A percentile compares a stretch with the other conserved stretches of the same genome.
Evolutionary conservation across 2,329 filamentous ascomycete species (phyloP).

Genomic region (Pestalotiopsis sp.): DNA sequence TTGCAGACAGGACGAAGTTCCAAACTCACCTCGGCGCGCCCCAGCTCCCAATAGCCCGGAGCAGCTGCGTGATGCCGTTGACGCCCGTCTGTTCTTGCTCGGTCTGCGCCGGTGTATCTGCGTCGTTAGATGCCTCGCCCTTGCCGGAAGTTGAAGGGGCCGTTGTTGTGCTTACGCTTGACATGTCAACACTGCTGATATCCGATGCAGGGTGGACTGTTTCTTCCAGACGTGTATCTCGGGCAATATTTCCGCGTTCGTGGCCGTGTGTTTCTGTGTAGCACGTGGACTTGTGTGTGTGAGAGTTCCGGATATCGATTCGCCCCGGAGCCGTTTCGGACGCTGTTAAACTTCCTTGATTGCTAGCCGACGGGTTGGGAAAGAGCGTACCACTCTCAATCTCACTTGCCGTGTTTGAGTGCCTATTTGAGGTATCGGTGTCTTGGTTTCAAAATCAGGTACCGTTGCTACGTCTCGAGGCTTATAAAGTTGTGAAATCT

Average conservation of each 20-base stretch:
- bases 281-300: not conserved
- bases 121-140: not conserved
- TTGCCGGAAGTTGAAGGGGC: not conserved
- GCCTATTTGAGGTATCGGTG: no score
- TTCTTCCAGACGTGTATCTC: no score
- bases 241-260: no score
- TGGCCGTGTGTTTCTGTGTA: no score
- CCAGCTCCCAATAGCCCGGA: not conserved
- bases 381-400: no score
- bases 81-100: not conserved
- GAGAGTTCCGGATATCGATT: not conserved
- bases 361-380: no score
- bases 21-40: not conserved
- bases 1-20: not conserved
- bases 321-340: not conserved
- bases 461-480: no score
- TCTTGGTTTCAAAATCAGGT: no score
- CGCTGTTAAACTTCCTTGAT: not conserved
- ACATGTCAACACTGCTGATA: not conserved
- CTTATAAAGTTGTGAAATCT: no score
- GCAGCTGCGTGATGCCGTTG: slow-evolving; percentile 1
- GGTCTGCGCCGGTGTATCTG: not conserved
- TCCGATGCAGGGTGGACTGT: no score
- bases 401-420: no score
- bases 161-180: not conserved